Evolutionary conservation across 805 yeast genomes (phyloP), one percentile per base, ranked within the genome.

Genomic region (Nakazawaea peltata): DNA sequence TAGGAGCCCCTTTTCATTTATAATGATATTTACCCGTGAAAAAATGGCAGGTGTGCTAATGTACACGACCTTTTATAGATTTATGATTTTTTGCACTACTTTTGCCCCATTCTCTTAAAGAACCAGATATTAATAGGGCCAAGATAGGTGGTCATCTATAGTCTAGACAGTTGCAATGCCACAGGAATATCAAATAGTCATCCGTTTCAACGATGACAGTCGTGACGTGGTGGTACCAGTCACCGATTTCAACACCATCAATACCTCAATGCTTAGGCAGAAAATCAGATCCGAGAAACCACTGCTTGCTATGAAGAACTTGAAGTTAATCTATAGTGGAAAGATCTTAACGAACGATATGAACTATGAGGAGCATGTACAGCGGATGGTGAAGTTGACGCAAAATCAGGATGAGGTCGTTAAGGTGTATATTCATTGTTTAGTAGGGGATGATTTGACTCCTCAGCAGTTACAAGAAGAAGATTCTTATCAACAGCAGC

Each of bases 341-440:
- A 63, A 74, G 33, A 80, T 82, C 2, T 56, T 83, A 32, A 66
- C 68, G 31, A 77, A 74, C 33, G 55, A 63, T 18, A 71, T 80
- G 1, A 68, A 76, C 47, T 67, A 81, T 44, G 63, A 59, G 19
- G 59, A 57, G 15, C 83, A 78, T 30, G 56, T 75, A 22, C 50
- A 59, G 26, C 57, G 62, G 30, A 43, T 49, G 24, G 27, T 41
- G 15, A 41, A 46, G 24, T 50, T 48, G 57, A 60, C 15, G 43
- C 48, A 39, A 10, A 43, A 41, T 19, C 44, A 33, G 11, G 54
- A 49, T 6, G 46, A 44, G 3, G 29, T 53, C 1, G 32, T 59
- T 8, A 57, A 58, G 30, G 59, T 81, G n/a, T 83, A 77, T 48
- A 65, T 86, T 4, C 94, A 84, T 51, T 85, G 95, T 57, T 70